phyloP scores from a whole-genome alignment of 768 basidiomycete species.

The Pholiota molesta region DNA sequence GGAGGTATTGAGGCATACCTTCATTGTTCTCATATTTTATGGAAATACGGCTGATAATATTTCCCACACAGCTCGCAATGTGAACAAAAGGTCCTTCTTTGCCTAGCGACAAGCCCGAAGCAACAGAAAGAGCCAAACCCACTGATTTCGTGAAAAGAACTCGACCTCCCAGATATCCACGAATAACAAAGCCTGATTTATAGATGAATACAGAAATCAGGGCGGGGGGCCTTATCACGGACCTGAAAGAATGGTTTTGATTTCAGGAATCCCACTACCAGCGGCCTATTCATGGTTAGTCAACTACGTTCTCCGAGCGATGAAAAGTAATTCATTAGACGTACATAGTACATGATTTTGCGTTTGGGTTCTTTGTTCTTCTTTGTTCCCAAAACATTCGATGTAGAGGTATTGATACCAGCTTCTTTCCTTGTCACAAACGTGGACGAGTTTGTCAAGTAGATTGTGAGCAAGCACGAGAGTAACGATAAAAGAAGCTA shows the following conservation, averaged over 20 bases:
- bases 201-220: not conserved
- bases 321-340: slow-evolving; percentile 27
- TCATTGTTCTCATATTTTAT: slow-evolving; percentile 95
- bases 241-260: slow-evolving; percentile 94
- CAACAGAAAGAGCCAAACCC: slow-evolving; percentile 88
- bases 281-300: slow-evolving; percentile 62
- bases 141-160: slow-evolving; percentile 89
- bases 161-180: slow-evolving; percentile 92
- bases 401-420: slow-evolving; percentile 40
- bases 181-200: slow-evolving; percentile 85
- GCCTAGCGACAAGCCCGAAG: slow-evolving; percentile 88
- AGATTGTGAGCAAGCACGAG: slow-evolving; percentile 82
- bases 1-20: slow-evolving; percentile 46
- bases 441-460: slow-evolving; percentile 86
- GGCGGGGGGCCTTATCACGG: slow-evolving; percentile 13
- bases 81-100: slow-evolving; percentile 79
- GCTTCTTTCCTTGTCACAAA: slow-evolving; percentile 91
- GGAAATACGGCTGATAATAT: slow-evolving; percentile 86
- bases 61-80: slow-evolving; percentile 90
- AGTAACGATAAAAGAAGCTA: slow-evolving; percentile 74
- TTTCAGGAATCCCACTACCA: slow-evolving; percentile 95
- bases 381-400: slow-evolving; percentile 48
- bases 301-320: not conserved
- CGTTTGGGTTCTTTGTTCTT: slow-evolving; percentile 47
- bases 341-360: slow-evolving; percentile 82